phyloP scores from a whole-genome alignment of 345 rosid species.

The Clausena lansium region DNA sequence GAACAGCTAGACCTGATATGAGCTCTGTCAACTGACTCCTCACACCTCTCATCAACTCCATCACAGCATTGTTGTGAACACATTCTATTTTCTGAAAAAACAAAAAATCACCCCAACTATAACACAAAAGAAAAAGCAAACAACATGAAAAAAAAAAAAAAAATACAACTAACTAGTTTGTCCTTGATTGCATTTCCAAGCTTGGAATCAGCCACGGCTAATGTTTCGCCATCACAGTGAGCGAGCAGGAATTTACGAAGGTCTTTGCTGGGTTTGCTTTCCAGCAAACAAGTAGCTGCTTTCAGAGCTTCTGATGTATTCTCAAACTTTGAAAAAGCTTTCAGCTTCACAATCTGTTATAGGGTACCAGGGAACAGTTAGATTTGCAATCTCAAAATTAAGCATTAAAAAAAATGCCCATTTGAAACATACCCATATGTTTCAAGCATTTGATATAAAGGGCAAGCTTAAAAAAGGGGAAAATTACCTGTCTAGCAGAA shows the following conservation, averaged over 20 bases:
- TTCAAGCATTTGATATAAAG: not conserved
- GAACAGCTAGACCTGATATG: slow-evolving; percentile 67
- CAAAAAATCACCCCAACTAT: slow-evolving; percentile 9
- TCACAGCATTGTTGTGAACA: slow-evolving; percentile 79
- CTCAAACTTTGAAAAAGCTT: slow-evolving; percentile 85
- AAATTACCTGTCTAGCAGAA: slow-evolving; percentile 55
- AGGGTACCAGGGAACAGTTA: not conserved
- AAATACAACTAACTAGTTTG: slow-evolving; percentile 51
- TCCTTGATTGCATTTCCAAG: slow-evolving; percentile 94
- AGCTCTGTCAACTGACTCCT: slow-evolving; percentile 89
- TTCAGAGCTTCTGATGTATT: slow-evolving; percentile 86
- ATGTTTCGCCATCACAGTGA: slow-evolving; percentile 63
- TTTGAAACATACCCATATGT: not conserved
- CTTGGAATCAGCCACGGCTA: slow-evolving; percentile 89
- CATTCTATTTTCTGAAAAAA: slow-evolving; percentile 79
- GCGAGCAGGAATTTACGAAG: slow-evolving; percentile 72
- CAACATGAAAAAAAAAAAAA: not conserved
- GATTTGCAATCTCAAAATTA: not conserved
- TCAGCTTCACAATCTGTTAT: slow-evolving; percentile 67
- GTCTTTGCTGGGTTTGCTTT: slow-evolving; percentile 72
- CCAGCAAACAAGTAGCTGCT: slow-evolving; percentile 67
- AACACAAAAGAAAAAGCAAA: not conserved
- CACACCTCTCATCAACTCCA: slow-evolving; percentile 90
- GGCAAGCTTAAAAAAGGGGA: not conserved
- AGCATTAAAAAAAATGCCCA: not conserved